Evolutionary conservation across 257 asterid genomes (phyloP).

Genomic region (Datura wrightii): DNA sequence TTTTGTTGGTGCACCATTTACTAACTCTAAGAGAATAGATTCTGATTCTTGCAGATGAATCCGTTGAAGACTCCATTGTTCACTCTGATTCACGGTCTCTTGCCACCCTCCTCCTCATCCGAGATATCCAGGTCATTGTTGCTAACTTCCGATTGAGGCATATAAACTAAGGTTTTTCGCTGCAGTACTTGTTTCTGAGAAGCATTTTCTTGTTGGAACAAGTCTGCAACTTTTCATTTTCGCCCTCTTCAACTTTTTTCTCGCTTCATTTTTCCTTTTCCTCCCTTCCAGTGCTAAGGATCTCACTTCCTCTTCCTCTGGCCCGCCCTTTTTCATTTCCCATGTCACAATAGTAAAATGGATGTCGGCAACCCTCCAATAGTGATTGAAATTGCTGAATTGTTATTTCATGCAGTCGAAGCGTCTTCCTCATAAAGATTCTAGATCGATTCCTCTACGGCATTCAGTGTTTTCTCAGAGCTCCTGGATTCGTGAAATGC

Average conservation of each 20-base stretch:
- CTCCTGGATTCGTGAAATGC: slow-evolving; percentile 96
- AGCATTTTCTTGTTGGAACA: slow-evolving; percentile 4
- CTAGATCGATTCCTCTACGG: slow-evolving; percentile 65
- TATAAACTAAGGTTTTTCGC: slow-evolving; percentile 6
- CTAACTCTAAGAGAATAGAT: slow-evolving; percentile 89
- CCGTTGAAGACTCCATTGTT: slow-evolving; percentile 91
- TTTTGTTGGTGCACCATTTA: slow-evolving; percentile 44
- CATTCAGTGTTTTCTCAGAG: slow-evolving; percentile 89
- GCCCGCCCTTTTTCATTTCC: background rate
- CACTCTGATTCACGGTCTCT: slow-evolving; percentile 96
- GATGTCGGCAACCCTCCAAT: background rate
- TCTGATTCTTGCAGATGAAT: slow-evolving; percentile 97
- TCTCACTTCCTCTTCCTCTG: slow-evolving; percentile 27
- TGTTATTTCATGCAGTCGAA: slow-evolving; percentile 72
- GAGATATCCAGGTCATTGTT: slow-evolving; percentile 85
- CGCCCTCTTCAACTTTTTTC: background rate
- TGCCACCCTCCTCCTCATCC: slow-evolving; percentile 96
- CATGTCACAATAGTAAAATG: background rate
- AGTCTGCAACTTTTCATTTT: background rate
- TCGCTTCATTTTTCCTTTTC: background rate
- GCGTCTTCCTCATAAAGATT: slow-evolving; percentile 75
- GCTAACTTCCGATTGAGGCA: background rate
- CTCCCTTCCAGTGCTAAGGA: background rate
- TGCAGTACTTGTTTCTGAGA: background rate
- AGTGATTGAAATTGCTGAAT: slow-evolving; percentile 32